Conservation (phyloP, 345 rosid genomes). For the Acer yangbiense region DNA sequence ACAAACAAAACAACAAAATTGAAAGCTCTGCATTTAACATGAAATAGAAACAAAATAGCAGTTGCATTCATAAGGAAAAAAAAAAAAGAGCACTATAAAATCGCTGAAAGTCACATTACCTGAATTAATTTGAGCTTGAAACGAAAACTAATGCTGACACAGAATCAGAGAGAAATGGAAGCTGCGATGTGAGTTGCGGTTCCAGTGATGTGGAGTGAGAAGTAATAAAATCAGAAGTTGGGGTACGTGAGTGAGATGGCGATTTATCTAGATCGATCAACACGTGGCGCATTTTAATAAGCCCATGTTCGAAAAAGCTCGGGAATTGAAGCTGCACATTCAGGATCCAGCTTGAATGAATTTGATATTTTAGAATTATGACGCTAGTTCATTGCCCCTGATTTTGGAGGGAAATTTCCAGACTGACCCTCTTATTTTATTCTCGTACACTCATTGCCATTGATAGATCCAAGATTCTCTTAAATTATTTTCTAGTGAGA, state of each 20-base stretch:
- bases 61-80: background rate
- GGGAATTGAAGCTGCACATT: constrained; percentile 3
- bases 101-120: background rate
- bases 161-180: background rate
- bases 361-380: constrained; percentile 19
- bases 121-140: background rate
- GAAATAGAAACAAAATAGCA: background rate
- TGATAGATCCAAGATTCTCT: constrained; percentile 36
- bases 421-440: background rate
- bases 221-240: constrained; percentile 13
- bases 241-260: constrained; percentile 13
- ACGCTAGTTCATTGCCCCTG: constrained; percentile 2
- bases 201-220: background rate
- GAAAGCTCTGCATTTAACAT: background rate
- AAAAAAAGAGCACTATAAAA: background rate
- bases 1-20: constrained; percentile 14
- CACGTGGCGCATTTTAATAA: constrained; percentile 33
- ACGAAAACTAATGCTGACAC: background rate
- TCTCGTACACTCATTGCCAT: constrained; percentile 1
- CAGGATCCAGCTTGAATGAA: background rate
- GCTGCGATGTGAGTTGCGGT: background rate
- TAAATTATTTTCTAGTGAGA: background rate
- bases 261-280: constrained; percentile 30
- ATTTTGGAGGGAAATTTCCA: background rate
- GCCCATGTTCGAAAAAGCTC: constrained; percentile 36